Evolutionary conservation across 176 grass and related monocot genomes (phyloP).

Genomic region (Oryza meyeriana): DNA sequence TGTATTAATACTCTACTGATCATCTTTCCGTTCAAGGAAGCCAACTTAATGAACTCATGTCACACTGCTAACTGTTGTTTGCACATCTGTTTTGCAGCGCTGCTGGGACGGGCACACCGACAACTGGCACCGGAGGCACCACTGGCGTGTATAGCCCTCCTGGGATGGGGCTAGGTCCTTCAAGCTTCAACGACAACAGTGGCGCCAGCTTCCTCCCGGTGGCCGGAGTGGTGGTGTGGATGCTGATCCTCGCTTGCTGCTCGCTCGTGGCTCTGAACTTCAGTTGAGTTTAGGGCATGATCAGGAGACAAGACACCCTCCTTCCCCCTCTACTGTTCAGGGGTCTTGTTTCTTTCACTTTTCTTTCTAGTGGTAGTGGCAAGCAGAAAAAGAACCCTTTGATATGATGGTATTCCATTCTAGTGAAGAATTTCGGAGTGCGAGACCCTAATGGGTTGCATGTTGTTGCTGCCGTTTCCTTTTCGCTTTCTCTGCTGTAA

Average conservation of each 20-base stretch:
- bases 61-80: background rate
- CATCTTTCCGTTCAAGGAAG: background rate
- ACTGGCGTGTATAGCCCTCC: slow-evolving; percentile 50
- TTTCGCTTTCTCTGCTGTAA: slow-evolving; percentile 25
- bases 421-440: slow-evolving; percentile 18
- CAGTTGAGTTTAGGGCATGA: slow-evolving; percentile 37
- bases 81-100: slow-evolving; percentile 46
- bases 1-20: background rate
- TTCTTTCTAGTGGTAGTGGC: slow-evolving; percentile 33
- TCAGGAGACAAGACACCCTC: slow-evolving; percentile 12
- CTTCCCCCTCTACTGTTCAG: background rate
- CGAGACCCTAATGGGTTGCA: background rate
- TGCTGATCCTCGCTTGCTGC: slow-evolving; percentile 34
- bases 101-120: slow-evolving; percentile 38
- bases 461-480: slow-evolving; percentile 17
- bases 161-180: slow-evolving; percentile 47
- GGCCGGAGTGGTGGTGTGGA: background rate
- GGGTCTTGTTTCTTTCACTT: slow-evolving; percentile 24
- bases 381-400: slow-evolving; percentile 38
- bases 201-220: slow-evolving; percentile 1
- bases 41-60: background rate
- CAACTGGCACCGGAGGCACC: background rate
- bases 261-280: slow-evolving; percentile 42
- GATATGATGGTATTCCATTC: slow-evolving; percentile 24
- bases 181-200: slow-evolving; percentile 46